Percentiles rank a stretch among this genome's conserved stretches.
Conservation (phyloP, 805 yeast species). For the Kuraishia ogatae region DNA sequence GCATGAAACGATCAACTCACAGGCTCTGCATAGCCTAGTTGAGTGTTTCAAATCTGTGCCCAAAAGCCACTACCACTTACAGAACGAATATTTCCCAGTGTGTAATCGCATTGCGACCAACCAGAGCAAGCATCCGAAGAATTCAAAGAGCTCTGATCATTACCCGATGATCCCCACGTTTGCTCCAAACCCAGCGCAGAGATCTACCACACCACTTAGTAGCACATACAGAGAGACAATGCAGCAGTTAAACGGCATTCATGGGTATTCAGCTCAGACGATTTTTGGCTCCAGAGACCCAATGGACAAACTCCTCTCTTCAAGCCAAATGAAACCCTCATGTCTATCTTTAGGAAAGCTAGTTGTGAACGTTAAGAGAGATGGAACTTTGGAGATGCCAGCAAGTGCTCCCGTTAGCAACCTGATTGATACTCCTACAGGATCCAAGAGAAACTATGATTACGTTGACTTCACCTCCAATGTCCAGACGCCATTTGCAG, state of each 20-base stretch:
- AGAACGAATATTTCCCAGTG: neutral
- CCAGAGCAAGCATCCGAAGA: neutral
- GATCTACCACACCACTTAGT: neutral
- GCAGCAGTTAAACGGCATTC: neutral
- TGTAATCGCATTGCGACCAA: neutral
- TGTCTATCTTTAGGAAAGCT: neutral
- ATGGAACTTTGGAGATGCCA: neutral
- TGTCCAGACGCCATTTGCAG: conserved; percentile 11
- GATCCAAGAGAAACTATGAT: conserved; percentile 11
- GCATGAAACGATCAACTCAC: neutral
- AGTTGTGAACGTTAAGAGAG: neutral
- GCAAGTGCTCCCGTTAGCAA: neutral
- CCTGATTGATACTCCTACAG: conserved; percentile 11
- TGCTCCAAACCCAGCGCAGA: neutral
- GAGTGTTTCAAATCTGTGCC: neutral
- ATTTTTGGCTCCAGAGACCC: neutral
- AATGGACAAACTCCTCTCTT: neutral
- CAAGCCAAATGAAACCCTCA: neutral
- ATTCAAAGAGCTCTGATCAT: neutral
- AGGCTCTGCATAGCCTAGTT: neutral
- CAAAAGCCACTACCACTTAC: neutral
- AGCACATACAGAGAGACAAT: neutral
- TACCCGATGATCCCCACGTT: neutral
- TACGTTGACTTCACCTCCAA: conserved; percentile 11
- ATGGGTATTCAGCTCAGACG: neutral